Conservation (phyloP, 371 early-diverging fungal genomes). For the Capillidium rhysosporum region DNA sequence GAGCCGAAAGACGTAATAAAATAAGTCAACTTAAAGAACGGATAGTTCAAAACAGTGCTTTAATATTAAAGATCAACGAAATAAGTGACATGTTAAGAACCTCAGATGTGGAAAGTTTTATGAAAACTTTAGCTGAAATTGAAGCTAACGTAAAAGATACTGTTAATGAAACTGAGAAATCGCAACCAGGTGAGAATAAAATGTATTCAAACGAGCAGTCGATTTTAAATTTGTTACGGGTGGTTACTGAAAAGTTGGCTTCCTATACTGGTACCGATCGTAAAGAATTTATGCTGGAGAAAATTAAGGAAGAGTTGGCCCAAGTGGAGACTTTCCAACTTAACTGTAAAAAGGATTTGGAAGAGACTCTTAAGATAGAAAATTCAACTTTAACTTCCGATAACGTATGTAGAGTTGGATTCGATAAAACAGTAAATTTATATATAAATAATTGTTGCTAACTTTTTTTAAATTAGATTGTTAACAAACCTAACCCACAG, state of each 20-base stretch:
- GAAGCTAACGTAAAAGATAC: conserved; percentile 8
- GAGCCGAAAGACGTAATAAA: conserved; percentile 59
- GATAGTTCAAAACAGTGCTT: conserved; percentile 27
- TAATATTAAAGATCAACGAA: conserved; percentile 20
- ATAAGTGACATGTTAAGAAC: conserved; percentile 10
- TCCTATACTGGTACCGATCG: conserved; percentile 7
- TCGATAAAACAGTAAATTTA: conserved; percentile 10
- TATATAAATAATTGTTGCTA: neutral
- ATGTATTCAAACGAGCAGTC: neutral
- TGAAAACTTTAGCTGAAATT: conserved; percentile 13
- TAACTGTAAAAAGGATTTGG: conserved; percentile 7
- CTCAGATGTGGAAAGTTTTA: conserved; percentile 10
- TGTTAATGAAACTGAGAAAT: conserved; percentile 1
- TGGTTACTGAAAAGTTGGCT: neutral
- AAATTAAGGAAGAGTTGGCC: neutral
- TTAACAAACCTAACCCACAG: conserved; percentile 1
- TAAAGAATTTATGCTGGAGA: neutral
- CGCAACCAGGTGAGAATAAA: neutral
- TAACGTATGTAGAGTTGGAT: conserved; percentile 9
- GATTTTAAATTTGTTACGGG: neutral
- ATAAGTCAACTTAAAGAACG: conserved; percentile 39
- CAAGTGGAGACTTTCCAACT: neutral
- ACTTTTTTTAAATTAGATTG: neutral
- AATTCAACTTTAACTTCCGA: conserved; percentile 10
- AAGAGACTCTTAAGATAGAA: conserved; percentile 7